Conservation (phyloP, 345 rosid genomes). For the Angophora floribunda region DNA sequence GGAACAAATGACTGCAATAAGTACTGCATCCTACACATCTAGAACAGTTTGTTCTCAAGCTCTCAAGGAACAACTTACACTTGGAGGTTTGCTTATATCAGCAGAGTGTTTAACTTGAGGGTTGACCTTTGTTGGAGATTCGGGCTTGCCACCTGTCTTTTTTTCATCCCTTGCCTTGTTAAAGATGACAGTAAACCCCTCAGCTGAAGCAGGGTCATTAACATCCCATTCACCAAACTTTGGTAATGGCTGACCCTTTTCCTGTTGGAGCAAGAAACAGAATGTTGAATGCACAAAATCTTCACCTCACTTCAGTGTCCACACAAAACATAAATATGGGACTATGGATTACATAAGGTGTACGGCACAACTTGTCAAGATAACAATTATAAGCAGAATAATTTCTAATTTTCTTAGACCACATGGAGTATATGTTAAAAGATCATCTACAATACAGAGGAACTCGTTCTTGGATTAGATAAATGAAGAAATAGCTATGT, state of each 20-base stretch:
- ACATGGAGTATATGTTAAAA: not conserved
- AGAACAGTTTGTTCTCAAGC: not conserved
- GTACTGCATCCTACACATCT: not conserved
- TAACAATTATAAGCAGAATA: not conserved
- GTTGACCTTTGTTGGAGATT: slow-evolving; percentile 57
- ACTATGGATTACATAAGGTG: not conserved
- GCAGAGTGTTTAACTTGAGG: slow-evolving; percentile 40
- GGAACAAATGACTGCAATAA: not conserved
- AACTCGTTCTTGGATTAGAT: not conserved
- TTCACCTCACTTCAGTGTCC: not conserved
- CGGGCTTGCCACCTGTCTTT: slow-evolving; percentile 68
- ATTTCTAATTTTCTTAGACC: not conserved
- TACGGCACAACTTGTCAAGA: not conserved
- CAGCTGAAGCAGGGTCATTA: slow-evolving; percentile 83
- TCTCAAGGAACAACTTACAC: slow-evolving; percentile 39
- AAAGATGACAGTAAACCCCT: slow-evolving; percentile 93
- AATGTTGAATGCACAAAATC: not conserved
- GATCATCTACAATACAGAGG: not conserved
- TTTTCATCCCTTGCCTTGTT: slow-evolving; percentile 94
- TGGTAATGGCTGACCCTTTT: slow-evolving; percentile 77
- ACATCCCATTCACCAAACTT: slow-evolving; percentile 99
- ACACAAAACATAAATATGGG: not conserved
- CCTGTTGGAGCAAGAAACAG: slow-evolving; percentile 18
- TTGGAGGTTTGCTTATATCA: slow-evolving; percentile 62
- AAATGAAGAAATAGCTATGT: not conserved